phyloP scores from a whole-genome alignment of 2,329 filamentous ascomycete genomes.

The Aureobasidium sp. region DNA sequence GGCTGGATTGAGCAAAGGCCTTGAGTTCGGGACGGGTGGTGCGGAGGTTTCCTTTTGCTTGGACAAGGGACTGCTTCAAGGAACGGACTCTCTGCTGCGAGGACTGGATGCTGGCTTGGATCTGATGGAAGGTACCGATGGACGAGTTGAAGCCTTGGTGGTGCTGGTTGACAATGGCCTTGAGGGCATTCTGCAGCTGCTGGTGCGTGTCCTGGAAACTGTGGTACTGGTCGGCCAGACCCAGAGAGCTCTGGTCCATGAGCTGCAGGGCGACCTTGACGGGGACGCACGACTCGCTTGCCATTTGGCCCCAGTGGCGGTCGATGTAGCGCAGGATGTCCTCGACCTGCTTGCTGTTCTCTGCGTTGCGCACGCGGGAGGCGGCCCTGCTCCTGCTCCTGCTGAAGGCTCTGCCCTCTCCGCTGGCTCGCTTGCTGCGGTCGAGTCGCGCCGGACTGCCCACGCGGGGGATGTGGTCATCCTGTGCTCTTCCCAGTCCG shows the following conservation, averaged over 20 bases:
- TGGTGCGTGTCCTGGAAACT: conserved; percentile 77
- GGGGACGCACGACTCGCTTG: conserved; percentile 76
- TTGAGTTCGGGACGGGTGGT: conserved; percentile 84
- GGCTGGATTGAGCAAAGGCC: conserved; percentile 76
- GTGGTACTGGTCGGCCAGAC: conserved; percentile 77
- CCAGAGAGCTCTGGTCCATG: conserved; percentile 87
- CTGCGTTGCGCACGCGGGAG: conserved; percentile 4
- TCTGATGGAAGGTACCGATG: conserved; percentile 98
- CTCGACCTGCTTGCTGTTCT: conserved; percentile 20
- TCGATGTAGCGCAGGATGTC: conserved; percentile 74
- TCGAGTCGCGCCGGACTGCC: conserved; percentile 32
- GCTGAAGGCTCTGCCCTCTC: conserved; percentile 15
- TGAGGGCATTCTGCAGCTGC: conserved; percentile 85
- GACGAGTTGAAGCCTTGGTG: conserved; percentile 99
- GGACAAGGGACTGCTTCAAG: conserved; percentile 72
- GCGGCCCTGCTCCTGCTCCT: conserved; percentile 24
- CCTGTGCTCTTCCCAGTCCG: conserved; percentile 12
- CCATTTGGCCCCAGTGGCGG: conserved; percentile 86
- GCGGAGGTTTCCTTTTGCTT: conserved; percentile 72
- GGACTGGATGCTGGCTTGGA: conserved; percentile 81
- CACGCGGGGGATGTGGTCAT: conserved; percentile 16
- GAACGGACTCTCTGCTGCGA: conserved; percentile 78
- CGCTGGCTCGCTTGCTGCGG: conserved; percentile 34
- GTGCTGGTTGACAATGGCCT: conserved; percentile 94
- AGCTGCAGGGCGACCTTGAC: conserved; percentile 92